Base-by-base conservation (phyloP, 345 rosid genomes). In the Fremontodendron californicum region DNA sequence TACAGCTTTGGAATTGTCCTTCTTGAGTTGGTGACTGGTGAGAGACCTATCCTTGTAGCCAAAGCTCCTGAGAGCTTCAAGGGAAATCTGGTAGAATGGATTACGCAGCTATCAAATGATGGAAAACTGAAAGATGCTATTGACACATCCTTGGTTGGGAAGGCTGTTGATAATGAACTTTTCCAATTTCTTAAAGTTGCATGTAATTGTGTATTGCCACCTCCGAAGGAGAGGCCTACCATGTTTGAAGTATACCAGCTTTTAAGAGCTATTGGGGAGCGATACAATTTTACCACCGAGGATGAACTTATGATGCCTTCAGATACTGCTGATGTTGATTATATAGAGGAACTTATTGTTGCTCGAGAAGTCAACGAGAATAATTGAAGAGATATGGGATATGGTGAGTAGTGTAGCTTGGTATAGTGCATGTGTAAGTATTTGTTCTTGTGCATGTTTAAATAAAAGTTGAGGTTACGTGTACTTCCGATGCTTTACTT, bases 1-100 rank as follows among this genome's bases (percentile, higher is more conserved):
- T 95, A 90, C 84, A 95, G 98, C 89, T 93, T 95, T 39, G 99
- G 99, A 39, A 88, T 85, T n/a, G 94, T 95, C 76, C 97, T 95
- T 78, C 90, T 95, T 19, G 99, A 95, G 90, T 81, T 95, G 83
- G 97, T 90, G 71, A 95, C 97, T 0, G 90, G 99, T 6, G 97
- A 96, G 87, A 92, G 73, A 75, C 92, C 99, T 16, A 93, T 94
- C 27, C 81, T 85, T 48, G 87, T 91, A 65, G 61, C 88, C 11
- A 88, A 40, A 82, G 93, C 83, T 75, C 87, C 96, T 18, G 93
- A 96, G 75, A 85, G 55, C 85, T 96, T 96, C 69, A 96, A 88
- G 77, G 99, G 99, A 74, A 93, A 85, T 80, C 86, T 96, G 68
- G 97, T 93, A 55, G 98, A 96, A 49, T 96, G 99, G 99, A 71